These are phyloP conservation scores for Russula sp. DNA, from an alignment of 768 basidiomycete genomes.

Conservation along the genomic window DNA sequence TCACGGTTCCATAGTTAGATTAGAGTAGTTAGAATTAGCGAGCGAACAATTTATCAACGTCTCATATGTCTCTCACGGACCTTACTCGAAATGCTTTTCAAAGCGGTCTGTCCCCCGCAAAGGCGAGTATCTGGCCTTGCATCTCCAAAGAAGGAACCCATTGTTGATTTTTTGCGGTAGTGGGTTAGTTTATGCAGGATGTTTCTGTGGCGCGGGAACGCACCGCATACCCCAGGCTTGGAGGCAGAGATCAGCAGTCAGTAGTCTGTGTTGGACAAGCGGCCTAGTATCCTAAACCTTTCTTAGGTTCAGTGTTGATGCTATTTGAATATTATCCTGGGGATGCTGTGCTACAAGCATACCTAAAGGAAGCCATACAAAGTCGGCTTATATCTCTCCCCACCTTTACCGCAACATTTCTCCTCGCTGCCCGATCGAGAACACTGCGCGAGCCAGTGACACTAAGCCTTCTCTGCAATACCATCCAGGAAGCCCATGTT, in stretches of 20 bases:
- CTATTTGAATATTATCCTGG: conserved; percentile 68
- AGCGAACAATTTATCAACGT: not conserved
- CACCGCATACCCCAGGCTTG: conserved; percentile 42
- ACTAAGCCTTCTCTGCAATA: conserved; percentile 64
- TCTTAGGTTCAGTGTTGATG: conserved; percentile 62
- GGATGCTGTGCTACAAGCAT: conserved; percentile 63
- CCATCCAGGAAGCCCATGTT: conserved; percentile 63
- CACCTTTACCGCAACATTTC: conserved; percentile 61
- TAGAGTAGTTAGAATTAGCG: not conserved
- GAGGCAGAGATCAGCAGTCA: conserved; percentile 62
- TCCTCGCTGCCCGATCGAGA: conserved; percentile 62
- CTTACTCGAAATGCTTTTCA: conserved; percentile 74
- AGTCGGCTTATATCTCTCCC: conserved; percentile 55
- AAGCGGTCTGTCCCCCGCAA: conserved; percentile 58
- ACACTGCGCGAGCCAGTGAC: conserved; percentile 64
- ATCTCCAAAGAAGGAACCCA: not conserved
- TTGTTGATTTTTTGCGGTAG: conserved; percentile 39
- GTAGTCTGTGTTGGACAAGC: conserved; percentile 29
- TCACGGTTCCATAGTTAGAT: conserved; percentile 2
- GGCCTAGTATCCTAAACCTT: conserved; percentile 2
- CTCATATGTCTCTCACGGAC: conserved; percentile 60
- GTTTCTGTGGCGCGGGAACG: conserved; percentile 48
- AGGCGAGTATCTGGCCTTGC: conserved; percentile 44
- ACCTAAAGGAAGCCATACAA: conserved; percentile 58
- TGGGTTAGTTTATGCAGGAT: conserved; percentile 67